Evolutionary conservation across 2,329 filamentous ascomycete genomes (phyloP), one percentile per base, ranked within the genome.

Genomic region (Claviceps humidiphila): DNA sequence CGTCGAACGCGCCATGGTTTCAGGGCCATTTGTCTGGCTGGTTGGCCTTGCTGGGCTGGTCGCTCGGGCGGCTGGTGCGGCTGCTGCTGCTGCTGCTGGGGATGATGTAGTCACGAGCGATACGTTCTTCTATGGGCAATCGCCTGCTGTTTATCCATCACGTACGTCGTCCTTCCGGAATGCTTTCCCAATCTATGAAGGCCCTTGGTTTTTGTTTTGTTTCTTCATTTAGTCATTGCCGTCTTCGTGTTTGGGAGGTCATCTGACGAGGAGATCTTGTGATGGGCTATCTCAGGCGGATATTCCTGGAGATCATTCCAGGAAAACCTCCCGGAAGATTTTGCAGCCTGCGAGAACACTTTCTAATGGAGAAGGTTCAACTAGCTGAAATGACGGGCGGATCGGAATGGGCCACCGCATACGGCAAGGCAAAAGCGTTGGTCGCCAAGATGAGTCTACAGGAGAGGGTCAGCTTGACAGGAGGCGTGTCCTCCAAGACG

Each of bases 401-500:
- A 9, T 9, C 37, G 5, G 70, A 78, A 42, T 93, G 88, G 88
- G 73, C 73, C 3, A 72, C 75, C 16, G 81, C 87, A 5, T 83
- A 85, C 59, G 65, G 69, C 20, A 86, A 83, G 62, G 87, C 88
- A 0, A 74, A 75, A 53, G 73, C 74, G 1, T 80, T 93, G 58
- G 86, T 94, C 13, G 75, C 74, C 14, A 75, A 84, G 60, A 75
- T 93, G 70, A 90, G 85, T 1, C 68, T 90, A 47, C 73, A 81
- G 17, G 87, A 94, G 66, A 93, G 91, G 71, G 82, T 90, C 62
- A 84, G 82, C 60, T 66, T 93, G 53, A 90, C 86, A 0, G 85
- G 84, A 1, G 87, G 87, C 56, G 74, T 79, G 40, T 75, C 76
- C 59, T 80, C 66, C 4, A 61, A 63, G n/a, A 73, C 70, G 30